phyloP scores from a whole-genome alignment of 306 rosid genomes.

The Hylodesmum podocarpum region DNA sequence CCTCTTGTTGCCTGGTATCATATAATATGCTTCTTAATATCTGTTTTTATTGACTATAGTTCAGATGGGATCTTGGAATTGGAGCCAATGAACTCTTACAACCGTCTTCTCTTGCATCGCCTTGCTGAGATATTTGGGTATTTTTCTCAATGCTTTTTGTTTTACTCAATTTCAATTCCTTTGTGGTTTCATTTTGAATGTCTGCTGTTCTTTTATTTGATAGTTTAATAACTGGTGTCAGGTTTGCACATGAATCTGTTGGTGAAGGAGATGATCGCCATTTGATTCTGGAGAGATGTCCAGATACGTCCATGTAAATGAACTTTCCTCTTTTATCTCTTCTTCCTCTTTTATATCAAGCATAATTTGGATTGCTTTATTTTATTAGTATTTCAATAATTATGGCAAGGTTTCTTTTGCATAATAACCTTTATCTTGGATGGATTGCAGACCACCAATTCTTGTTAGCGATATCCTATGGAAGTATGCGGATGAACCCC shows the following conservation, averaged over 20 bases:
- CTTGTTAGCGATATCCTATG: conserved; percentile 93
- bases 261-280: conserved; percentile 98
- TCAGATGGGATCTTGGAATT: conserved; percentile 77
- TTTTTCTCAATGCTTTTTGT: conserved; percentile 18
- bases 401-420: background rate
- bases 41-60: conserved; percentile 55
- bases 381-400: background rate
- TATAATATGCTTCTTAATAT: conserved; percentile 16
- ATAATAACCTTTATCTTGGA: conserved; percentile 32
- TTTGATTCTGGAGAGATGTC: conserved; percentile 80
- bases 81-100: conserved; percentile 93
- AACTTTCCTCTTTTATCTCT: conserved; percentile 14
- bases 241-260: conserved; percentile 89
- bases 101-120: conserved; percentile 95
- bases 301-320: conserved; percentile 85
- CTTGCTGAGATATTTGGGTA: conserved; percentile 99
- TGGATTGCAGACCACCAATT: conserved; percentile 82
- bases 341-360: background rate
- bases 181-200: conserved; percentile 15
- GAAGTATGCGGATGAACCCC: conserved; percentile 78
- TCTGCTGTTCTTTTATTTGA: conserved; percentile 1
- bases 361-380: background rate
- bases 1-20: background rate
- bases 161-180: conserved; percentile 8
- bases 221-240: conserved; percentile 36